Evolutionary conservation across 352 stramenopile species (phyloP).

Genomic region (Phytophthora vignae): DNA sequence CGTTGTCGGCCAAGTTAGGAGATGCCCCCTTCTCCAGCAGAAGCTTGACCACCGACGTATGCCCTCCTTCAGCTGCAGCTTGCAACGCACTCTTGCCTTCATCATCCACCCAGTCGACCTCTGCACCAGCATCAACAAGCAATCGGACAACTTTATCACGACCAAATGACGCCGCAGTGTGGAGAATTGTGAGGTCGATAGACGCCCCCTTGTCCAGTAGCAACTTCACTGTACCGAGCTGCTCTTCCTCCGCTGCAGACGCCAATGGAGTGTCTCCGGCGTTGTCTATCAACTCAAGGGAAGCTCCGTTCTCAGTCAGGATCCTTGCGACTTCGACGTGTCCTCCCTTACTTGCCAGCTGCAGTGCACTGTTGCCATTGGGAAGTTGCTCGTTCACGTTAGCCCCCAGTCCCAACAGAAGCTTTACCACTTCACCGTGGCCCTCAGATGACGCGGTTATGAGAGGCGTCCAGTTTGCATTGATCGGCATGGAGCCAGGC

Average conservation of each 20-base stretch:
- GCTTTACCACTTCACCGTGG: neutral
- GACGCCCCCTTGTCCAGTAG: neutral
- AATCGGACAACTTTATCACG: neutral
- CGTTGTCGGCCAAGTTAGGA: neutral
- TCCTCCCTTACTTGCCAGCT: neutral
- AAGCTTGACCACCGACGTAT: neutral
- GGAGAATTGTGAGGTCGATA: neutral
- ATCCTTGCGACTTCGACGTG: neutral
- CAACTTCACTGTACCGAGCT: neutral
- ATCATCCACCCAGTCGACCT: neutral
- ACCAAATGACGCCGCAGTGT: neutral
- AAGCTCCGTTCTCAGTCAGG: conserved; percentile 1
- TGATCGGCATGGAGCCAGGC: neutral
- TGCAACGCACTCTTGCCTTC: neutral
- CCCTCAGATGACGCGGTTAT: neutral
- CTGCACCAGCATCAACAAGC: neutral
- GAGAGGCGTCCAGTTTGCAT: conserved; percentile 1
- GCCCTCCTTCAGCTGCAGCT: neutral
- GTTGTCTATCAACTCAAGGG: neutral
- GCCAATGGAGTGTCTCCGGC: conserved; percentile 1
- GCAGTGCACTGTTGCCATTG: neutral
- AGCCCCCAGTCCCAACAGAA: neutral
- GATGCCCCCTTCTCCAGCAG: neutral
- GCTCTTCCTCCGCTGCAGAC: neutral
- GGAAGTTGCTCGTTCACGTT: neutral